Base-by-base conservation (phyloP, 2,329 filamentous ascomycete species). In the Acephala macrosclerotiorum region DNA sequence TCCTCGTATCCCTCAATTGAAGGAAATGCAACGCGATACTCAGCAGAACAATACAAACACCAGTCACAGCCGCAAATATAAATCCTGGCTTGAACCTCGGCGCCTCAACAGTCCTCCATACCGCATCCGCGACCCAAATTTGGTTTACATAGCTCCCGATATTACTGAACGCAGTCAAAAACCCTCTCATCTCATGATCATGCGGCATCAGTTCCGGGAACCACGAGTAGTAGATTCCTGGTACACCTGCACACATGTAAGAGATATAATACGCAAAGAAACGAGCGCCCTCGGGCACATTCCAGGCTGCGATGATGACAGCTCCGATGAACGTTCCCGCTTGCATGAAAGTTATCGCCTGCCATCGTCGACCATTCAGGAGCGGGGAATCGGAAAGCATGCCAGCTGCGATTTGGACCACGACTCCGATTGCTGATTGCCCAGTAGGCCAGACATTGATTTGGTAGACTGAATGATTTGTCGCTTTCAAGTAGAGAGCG, bases 341-440 rank as follows among this genome's bases (percentile, higher is more conserved):
- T 59, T 73, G 72, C 72, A 73, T 71, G 14, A 66, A 36, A 2
- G 64, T 58, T 16, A 73, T 73, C 1, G 70, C 66, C 64, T 73
- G 70, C 71, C 72, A 73, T 5, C 71, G 65, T 14, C 59, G 56
- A 20, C 75, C 75, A 60, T 38, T 51, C 5, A 74, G 61, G 0
- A 74, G 51, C 0, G 69, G 68, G 18, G 72, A 73, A 36, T 74
- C 72, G 0, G 71, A 73, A 0, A 73, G 29, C 66, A 72, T 74
- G 1, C 68, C 72, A 1, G 72, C 71, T 18, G 63, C 26, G 5
- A 74, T 61, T 25, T 73, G 71, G 8, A 72, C 67, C 0, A 72
- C 38, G 5, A 68, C 67, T 5, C 64, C 70, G 11, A 73, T 49
- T 0, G 58, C 71, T 18, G 63, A 18, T 60, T 72, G 67, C 1